These are phyloP conservation scores for Cyclostephanos tholiformis DNA, from an alignment of 108 stramenopile species.

Conservation along the genomic window DNA sequence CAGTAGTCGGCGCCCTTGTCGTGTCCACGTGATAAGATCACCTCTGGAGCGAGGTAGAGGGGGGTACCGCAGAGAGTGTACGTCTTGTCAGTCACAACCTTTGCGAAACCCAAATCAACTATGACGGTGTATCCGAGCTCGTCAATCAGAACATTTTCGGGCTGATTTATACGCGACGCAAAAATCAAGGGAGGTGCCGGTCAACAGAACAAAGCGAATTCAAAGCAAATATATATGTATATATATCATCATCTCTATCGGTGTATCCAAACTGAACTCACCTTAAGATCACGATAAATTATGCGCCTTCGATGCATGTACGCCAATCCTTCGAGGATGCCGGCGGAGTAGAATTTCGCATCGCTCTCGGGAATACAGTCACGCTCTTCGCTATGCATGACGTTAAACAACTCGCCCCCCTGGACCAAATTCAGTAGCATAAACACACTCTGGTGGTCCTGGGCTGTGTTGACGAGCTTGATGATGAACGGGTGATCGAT, in stretches of 20 bases:
- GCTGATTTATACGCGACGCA: conserved; percentile 45
- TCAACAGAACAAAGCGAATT: conserved; percentile 83
- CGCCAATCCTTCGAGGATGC: conserved; percentile 65
- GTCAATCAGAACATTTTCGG: conserved; percentile 94
- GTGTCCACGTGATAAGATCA: conserved; percentile 94
- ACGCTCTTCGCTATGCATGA: conserved; percentile 65
- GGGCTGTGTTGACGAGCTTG: conserved; percentile 79
- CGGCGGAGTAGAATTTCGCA: conserved; percentile 78
- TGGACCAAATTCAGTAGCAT: conserved; percentile 89
- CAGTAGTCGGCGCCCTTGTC: conserved; percentile 98
- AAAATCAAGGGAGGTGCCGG: conserved; percentile 63
- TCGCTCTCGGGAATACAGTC: conserved; percentile 68
- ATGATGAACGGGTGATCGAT: conserved; percentile 95
- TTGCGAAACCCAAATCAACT: conserved; percentile 94
- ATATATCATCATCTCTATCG: conserved; percentile 8
- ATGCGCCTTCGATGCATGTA: conserved; percentile 80
- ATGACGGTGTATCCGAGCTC: conserved; percentile 86
- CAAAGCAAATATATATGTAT: conserved; percentile 45
- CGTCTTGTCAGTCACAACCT: conserved; percentile 75
- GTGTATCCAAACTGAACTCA: conserved; percentile 15
- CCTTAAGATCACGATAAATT: conserved; percentile 94
- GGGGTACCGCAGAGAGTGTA: conserved; percentile 96
- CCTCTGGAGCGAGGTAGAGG: conserved; percentile 96
- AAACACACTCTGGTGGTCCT: conserved; percentile 83
- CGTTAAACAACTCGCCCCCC: conserved; percentile 84